Evolutionary conservation across 2,329 filamentous ascomycete species (phyloP).

Genomic region (Drechslerella dactyloides): DNA sequence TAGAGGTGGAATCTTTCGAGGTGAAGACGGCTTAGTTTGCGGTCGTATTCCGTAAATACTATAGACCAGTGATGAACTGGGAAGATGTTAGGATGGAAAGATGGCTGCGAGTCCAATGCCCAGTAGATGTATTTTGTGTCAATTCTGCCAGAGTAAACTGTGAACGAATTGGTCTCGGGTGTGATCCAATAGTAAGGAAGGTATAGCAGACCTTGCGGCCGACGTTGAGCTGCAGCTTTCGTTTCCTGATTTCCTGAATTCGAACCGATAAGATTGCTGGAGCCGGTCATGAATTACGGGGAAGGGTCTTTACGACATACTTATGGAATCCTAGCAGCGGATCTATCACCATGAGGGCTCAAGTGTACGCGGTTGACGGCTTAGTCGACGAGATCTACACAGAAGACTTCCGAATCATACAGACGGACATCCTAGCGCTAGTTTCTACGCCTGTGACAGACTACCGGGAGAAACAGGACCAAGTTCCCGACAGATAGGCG

Average conservation of each 20-base stretch:
- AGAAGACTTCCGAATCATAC: background rate
- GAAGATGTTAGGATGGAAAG: too few species aligned
- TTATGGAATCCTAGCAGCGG: constrained; percentile 51
- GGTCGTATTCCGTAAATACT: too few species aligned
- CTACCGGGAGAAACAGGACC: constrained; percentile 49
- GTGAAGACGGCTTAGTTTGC: too few species aligned
- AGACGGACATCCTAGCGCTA: constrained; percentile 24
- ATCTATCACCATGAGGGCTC: constrained; percentile 28
- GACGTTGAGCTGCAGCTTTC: constrained; percentile 13
- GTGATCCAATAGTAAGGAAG: constrained; percentile 15
- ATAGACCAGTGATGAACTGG: too few species aligned
- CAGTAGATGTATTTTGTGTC: background rate
- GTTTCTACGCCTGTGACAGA: constrained; percentile 28
- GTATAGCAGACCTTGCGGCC: constrained; percentile 27
- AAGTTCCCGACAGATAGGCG: constrained; percentile 48
- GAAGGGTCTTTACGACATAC: constrained; percentile 49
- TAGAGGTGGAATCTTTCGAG: too few species aligned
- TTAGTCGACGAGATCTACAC: constrained; percentile 12
- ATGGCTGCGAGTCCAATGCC: too few species aligned
- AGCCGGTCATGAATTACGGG: constrained; percentile 35
- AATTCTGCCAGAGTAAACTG: background rate
- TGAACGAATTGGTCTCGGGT: constrained; percentile 9
- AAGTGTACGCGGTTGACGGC: background rate
- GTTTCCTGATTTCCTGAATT: constrained; percentile 20
- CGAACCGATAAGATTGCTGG: constrained; percentile 49